Evolutionary conservation across 2,329 filamentous ascomycete genomes (phyloP).

Genomic region (Colletotrichum sp.): DNA sequence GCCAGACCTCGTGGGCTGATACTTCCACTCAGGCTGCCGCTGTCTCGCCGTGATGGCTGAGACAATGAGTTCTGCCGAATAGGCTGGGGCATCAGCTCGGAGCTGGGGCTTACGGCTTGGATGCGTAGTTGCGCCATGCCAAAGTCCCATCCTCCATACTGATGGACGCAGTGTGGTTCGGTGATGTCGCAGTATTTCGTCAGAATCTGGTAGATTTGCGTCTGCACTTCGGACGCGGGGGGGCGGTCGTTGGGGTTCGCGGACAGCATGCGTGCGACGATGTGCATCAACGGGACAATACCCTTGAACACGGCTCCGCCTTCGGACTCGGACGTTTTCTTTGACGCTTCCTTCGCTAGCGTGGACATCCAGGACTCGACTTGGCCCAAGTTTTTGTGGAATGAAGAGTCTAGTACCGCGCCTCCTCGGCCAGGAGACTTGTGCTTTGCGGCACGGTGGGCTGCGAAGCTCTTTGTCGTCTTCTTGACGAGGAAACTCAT

Average conservation of each 20-base stretch:
- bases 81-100: constrained; percentile 7
- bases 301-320: constrained; percentile 54
- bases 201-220: constrained; percentile 57
- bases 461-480: constrained; percentile 67
- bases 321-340: constrained; percentile 42
- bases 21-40: constrained; percentile 19
- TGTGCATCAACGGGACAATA: constrained; percentile 55
- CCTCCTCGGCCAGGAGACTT: constrained; percentile 63
- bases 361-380: constrained; percentile 71
- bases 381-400: constrained; percentile 73
- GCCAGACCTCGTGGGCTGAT: constrained; percentile 26
- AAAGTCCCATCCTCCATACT: constrained; percentile 43
- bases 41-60: constrained; percentile 19
- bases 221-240: constrained; percentile 55
- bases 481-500: constrained; percentile 73
- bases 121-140: constrained; percentile 29
- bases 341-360: constrained; percentile 64
- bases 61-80: constrained; percentile 17
- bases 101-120: constrained; percentile 10
- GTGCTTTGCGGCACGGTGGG: constrained; percentile 70
- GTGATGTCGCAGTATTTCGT: constrained; percentile 50
- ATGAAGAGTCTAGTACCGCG: constrained; percentile 71
- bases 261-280: constrained; percentile 61
- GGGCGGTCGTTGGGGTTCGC: constrained; percentile 58
- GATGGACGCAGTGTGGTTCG: constrained; percentile 61